Evolutionary conservation across 345 rosid genomes (phyloP).

Genomic region (Hibiscus mutabilis): DNA sequence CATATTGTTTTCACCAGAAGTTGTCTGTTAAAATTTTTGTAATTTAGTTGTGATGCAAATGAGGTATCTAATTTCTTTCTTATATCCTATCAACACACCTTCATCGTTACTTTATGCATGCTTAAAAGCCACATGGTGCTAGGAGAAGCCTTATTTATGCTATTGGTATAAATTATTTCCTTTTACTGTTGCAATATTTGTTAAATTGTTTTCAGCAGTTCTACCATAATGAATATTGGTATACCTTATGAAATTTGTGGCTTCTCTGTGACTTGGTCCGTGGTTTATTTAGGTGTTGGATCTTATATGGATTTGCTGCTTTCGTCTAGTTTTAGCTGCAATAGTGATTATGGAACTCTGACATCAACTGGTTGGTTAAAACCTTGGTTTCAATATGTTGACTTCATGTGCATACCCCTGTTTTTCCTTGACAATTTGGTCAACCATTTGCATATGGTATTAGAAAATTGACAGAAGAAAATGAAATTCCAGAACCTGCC

Average conservation of each 20-base stretch:
- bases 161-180: neutral
- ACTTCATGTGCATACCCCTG: neutral
- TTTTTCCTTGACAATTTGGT: neutral
- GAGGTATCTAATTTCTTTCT: slow-evolving; percentile 16
- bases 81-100: neutral
- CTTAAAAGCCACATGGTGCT: neutral
- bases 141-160: neutral
- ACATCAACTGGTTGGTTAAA: neutral
- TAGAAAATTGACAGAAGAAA: neutral
- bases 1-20: slow-evolving; percentile 14
- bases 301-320: neutral
- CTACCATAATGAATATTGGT: neutral
- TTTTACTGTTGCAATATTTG: neutral
- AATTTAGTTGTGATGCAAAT: slow-evolving; percentile 23
- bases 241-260: neutral
- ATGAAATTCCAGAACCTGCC: neutral
- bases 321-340: neutral
- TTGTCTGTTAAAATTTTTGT: slow-evolving; percentile 11
- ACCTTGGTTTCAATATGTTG: neutral
- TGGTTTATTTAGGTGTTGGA: neutral
- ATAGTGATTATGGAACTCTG: neutral
- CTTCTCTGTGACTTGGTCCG: neutral
- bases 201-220: neutral
- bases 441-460: neutral
- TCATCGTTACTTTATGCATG: neutral